Evolutionary conservation across 2,329 filamentous ascomycete species (phyloP), one percentile per base, ranked within the genome.

Genomic region (Alternaria sp.): DNA sequence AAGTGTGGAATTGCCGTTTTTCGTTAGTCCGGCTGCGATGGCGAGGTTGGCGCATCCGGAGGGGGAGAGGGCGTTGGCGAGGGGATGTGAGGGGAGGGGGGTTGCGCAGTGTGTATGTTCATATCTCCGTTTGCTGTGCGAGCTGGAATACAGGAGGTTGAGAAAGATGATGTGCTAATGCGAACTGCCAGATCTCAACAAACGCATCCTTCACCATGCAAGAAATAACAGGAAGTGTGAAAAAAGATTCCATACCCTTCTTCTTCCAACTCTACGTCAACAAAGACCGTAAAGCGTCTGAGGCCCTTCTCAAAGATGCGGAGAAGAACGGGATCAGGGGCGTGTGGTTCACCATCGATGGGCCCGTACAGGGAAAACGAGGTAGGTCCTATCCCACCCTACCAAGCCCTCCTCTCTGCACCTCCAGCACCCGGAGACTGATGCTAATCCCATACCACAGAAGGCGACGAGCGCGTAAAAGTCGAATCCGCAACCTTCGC

Each of bases 401-500:
- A 17, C n/a, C 5, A 30, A 30, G 5, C 28, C 28, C 28, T 12
- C 11, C 3, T 12, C 28, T 30, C 28, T 30, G 28, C 15, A 40
- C 8, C 13, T 40, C 13, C n/a, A 40, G 36, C 6, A 40, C 12
- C 15, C 13, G 28, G 11, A 12, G 30, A 32, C 13, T 7, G 2
- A 17, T 10, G 5, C n/a, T 43, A 21, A 21, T 0, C 3, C 43
- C 6, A 1, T 19, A 45, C 1, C 1, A 8, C 4, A 45, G 71
- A 74, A 58, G 70, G 63, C 5, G 72, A 73, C 46, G 72, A 74
- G 45, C 63, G 71, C 2, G 64, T 74, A 15, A 63, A 65, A 56
- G 82, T 83, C 6, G 71, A 73, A 53, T 58, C 61, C 11, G 44
- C 57, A 3, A 61, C 67, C 4, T 59, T 59, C 5, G 65, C 85